These are phyloP conservation scores for Solidago caesia DNA, from an alignment of 129 eudicot genomes.

Conservation along the genomic window DNA sequence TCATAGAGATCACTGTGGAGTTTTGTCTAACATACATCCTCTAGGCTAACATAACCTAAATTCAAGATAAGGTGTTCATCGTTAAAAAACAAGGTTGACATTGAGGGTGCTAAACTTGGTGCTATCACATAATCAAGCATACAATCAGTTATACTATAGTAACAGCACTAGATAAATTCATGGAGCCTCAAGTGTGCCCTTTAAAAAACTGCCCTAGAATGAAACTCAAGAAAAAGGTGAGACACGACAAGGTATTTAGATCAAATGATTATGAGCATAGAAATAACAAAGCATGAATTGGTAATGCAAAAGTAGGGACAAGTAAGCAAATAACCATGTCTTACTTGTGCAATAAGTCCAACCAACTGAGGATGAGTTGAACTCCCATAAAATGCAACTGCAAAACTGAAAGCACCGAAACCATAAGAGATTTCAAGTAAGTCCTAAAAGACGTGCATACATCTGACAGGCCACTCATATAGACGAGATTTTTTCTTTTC, in stretches of 20 bases:
- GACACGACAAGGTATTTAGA: background rate
- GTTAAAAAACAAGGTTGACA: too few species aligned
- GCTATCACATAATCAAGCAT: background rate
- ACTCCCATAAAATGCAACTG: constrained; percentile 90
- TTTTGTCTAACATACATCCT: background rate
- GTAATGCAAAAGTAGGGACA: background rate
- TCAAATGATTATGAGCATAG: background rate
- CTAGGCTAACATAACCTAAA: too few species aligned
- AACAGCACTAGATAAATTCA: background rate
- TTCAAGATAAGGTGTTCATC: too few species aligned
- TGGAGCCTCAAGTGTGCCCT: background rate
- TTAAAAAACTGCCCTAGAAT: background rate
- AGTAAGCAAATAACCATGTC: constrained; percentile 16
- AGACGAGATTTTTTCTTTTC: background rate
- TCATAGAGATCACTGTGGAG: background rate
- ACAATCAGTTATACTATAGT: background rate
- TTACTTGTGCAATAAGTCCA: constrained; percentile 91
- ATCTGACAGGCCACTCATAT: background rate
- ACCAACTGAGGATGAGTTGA: constrained; percentile 83
- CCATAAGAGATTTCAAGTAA: constrained; percentile 3
- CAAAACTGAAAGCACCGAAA: constrained; percentile 53
- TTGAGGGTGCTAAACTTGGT: too few species aligned
- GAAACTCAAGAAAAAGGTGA: background rate
- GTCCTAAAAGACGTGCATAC: background rate
- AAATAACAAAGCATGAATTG: background rate